These are phyloP conservation scores for Penicillium sp. DNA, from an alignment of 2,329 filamentous ascomycete species.

Conservation along the genomic window DNA sequence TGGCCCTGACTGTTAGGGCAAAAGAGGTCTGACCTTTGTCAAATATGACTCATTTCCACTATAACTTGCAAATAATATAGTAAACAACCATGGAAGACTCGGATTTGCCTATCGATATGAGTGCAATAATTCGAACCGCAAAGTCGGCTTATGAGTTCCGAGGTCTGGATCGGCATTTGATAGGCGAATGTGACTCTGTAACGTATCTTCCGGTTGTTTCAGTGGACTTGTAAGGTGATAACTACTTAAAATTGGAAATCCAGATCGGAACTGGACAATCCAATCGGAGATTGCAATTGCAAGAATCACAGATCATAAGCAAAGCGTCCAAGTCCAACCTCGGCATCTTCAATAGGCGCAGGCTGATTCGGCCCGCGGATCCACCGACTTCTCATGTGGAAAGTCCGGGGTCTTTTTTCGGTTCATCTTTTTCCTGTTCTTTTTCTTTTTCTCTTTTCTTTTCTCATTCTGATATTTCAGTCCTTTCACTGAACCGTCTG, in stretches of 20 bases:
- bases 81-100: background rate
- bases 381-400: constrained; percentile 34
- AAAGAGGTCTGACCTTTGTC: background rate
- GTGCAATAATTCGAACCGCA: background rate
- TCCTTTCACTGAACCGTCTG: background rate
- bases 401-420: constrained; percentile 18
- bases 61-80: background rate
- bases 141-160: constrained; percentile 25
- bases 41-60: background rate
- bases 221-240: background rate
- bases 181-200: constrained; percentile 8
- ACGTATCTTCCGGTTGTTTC: background rate
- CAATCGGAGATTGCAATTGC: constrained; percentile 3
- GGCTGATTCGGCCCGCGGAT: constrained; percentile 30
- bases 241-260: background rate
- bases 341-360: constrained; percentile 28
- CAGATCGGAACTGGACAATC: background rate
- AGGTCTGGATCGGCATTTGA: constrained; percentile 24
- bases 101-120: background rate
- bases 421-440: background rate
- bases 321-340: constrained; percentile 19
- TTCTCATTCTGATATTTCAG: background rate
- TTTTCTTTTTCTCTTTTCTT: constrained; percentile 1
- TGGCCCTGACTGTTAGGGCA: background rate
- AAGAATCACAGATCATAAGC: background rate